Evolutionary conservation across 2,329 filamentous ascomycete genomes (phyloP).

Genomic region (Pseudogymnoascus sp.): DNA sequence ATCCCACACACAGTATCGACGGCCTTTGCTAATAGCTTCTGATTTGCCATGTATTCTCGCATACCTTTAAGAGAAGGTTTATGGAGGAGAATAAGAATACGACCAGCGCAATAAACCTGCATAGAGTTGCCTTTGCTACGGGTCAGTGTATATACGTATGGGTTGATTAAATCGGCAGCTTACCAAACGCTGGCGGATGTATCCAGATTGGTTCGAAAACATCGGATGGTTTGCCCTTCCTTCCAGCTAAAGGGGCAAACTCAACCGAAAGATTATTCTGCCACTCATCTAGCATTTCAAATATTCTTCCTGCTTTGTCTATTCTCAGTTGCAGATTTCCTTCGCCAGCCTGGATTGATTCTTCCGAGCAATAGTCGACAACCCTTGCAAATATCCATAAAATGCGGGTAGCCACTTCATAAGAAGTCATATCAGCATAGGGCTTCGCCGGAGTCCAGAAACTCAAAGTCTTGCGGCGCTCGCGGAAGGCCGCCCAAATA

Average conservation of each 20-base stretch:
- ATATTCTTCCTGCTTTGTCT: slow-evolving; percentile 36
- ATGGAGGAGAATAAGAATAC: slow-evolving; percentile 44
- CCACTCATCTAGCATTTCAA: slow-evolving; percentile 44
- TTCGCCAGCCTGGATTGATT: slow-evolving; percentile 37
- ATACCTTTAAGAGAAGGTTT: slow-evolving; percentile 42
- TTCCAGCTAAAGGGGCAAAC: slow-evolving; percentile 33
- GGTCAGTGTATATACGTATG: slow-evolving; percentile 26
- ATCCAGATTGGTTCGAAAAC: slow-evolving; percentile 43
- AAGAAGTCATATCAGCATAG: slow-evolving; percentile 38
- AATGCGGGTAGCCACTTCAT: slow-evolving; percentile 45
- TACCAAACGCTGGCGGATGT: slow-evolving; percentile 37
- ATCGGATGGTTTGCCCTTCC: slow-evolving; percentile 18
- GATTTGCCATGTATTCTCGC: slow-evolving; percentile 37
- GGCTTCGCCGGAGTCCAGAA: slow-evolving; percentile 48
- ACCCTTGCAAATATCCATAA: slow-evolving; percentile 48
- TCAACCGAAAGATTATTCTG: slow-evolving; percentile 22
- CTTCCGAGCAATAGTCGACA: slow-evolving; percentile 50
- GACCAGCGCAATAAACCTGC: slow-evolving; percentile 44
- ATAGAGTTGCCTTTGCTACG: slow-evolving; percentile 27
- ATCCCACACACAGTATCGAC: slow-evolving; percentile 43
- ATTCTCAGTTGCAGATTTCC: slow-evolving; percentile 35
- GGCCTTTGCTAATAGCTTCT: slow-evolving; percentile 36
- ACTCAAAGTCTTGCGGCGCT: slow-evolving; percentile 46
- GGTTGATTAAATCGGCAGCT: slow-evolving; percentile 9
- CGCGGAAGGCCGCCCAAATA: slow-evolving; percentile 55